Conservation (phyloP, 108 stramenopile genomes). For the Poteriospumella lacustris region DNA sequence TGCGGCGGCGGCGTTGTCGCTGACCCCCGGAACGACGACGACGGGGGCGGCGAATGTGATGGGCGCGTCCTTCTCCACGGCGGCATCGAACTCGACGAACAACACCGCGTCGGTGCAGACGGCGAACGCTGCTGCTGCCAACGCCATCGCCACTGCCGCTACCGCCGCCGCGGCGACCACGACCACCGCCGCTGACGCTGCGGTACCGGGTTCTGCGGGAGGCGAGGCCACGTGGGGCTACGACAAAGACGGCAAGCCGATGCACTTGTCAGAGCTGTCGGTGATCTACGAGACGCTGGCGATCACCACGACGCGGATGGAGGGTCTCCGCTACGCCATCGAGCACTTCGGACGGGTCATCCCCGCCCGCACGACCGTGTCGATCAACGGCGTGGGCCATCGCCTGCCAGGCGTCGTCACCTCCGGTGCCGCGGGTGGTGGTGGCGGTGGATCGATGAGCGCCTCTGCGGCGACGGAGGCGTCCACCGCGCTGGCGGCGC, state of each 20-base stretch:
- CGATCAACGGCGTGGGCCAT: too few species aligned
- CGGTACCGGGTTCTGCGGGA: background rate
- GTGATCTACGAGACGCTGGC: background rate
- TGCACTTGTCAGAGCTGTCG: background rate
- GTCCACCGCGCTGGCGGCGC: too few species aligned
- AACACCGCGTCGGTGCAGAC: background rate
- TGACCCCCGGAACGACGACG: too few species aligned
- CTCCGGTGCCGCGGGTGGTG: background rate
- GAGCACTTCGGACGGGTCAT: background rate
- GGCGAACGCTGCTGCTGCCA: background rate
- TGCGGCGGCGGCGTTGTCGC: background rate
- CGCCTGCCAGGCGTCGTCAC: too few species aligned
- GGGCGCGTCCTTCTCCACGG: background rate
- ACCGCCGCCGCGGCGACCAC: background rate
- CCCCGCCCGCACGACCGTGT: too few species aligned
- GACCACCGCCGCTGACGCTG: background rate
- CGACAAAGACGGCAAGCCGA: background rate
- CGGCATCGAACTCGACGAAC: background rate
- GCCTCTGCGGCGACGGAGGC: too few species aligned
- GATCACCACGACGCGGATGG: background rate
- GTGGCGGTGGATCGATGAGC: background rate
- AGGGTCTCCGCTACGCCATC: background rate
- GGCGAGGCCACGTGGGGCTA: background rate
- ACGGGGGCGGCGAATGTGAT: too few species aligned
- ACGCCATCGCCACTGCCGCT: background rate